phyloP scores from a whole-genome alignment of 257 asterid species.

The Solanum lycopersicoides region DNA sequence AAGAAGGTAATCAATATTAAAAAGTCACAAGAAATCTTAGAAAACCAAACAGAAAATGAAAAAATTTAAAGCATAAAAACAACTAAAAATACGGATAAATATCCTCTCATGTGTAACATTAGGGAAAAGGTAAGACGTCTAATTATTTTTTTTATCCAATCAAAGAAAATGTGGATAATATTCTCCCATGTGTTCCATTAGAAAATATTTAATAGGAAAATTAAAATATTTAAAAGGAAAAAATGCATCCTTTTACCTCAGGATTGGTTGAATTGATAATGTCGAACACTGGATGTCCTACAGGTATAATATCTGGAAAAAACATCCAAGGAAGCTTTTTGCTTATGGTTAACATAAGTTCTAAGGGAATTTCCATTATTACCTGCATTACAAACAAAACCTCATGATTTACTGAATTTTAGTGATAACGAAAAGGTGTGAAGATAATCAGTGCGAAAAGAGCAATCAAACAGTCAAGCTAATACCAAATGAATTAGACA shows the following conservation, averaged over 20 bases:
- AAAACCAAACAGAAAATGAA: not conserved
- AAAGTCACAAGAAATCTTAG: not conserved
- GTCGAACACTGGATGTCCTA: slow-evolving; percentile 95
- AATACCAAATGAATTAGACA: not conserved
- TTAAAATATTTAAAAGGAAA: not conserved
- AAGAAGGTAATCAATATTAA: slow-evolving; percentile 8
- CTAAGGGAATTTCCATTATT: slow-evolving; percentile 95
- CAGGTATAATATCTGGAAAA: slow-evolving; percentile 86
- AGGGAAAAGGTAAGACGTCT: not conserved
- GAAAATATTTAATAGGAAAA: not conserved
- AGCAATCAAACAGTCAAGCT: not conserved
- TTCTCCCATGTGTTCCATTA: not conserved
- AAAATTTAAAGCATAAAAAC: not conserved
- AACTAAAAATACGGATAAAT: not conserved
- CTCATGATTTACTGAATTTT: not conserved
- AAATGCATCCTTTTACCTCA: slow-evolving; percentile 42
- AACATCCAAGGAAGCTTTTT: slow-evolving; percentile 98
- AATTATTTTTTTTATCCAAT: not conserved
- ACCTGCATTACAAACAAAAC: slow-evolving; percentile 34
- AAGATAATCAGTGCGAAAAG: not conserved
- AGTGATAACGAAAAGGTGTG: not conserved
- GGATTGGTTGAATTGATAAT: slow-evolving; percentile 92
- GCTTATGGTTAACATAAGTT: slow-evolving; percentile 90
- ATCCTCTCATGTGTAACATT: not conserved
- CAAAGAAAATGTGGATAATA: not conserved